Evolutionary conservation across 768 basidiomycete genomes (phyloP).

Genomic region (Asterophora lycoperdoides): DNA sequence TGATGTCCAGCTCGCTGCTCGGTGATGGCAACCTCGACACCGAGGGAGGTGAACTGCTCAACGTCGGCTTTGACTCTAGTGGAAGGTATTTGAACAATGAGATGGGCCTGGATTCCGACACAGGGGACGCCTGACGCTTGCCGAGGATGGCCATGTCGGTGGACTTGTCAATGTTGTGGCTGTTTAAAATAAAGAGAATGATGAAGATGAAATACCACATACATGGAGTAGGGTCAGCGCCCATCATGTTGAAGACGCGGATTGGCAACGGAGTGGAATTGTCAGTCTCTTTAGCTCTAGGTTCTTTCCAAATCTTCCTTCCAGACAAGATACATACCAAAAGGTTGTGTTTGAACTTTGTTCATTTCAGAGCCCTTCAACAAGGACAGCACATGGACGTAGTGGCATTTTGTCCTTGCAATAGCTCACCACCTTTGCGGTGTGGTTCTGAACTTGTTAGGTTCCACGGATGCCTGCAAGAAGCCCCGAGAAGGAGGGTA

Average conservation of each 20-base stretch:
- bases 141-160: slow-evolving; percentile 53
- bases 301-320: too few relatives aligned
- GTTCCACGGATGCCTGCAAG: slow-evolving; percentile 22
- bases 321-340: slow-evolving; percentile 31
- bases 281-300: slow-evolving; percentile 37
- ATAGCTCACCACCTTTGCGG: slow-evolving; percentile 43
- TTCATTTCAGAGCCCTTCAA: background rate
- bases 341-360: background rate
- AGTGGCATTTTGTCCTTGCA: slow-evolving; percentile 52
- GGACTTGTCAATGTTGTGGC: too few relatives aligned
- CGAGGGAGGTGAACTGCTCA: slow-evolving; percentile 51
- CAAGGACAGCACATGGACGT: too few relatives aligned
- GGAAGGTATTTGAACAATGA: slow-evolving; percentile 50
- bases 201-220: too few relatives aligned
- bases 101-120: slow-evolving; percentile 57
- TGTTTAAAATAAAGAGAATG: too few relatives aligned
- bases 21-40: slow-evolving; percentile 64
- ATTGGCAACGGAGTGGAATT: background rate
- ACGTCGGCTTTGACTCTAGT: slow-evolving; percentile 46
- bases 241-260: too few relatives aligned
- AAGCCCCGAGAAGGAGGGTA: slow-evolving; percentile 9
- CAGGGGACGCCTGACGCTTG: too few relatives aligned
- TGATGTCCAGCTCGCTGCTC: slow-evolving; percentile 68
- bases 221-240: slow-evolving; percentile 5
- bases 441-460: slow-evolving; percentile 45